A percentile compares a stretch with the other conserved stretches of the same genome.
Conservation (phyloP, 495 filamentous ascomycete genomes). For the Xanthoparmelia taractica region DNA sequence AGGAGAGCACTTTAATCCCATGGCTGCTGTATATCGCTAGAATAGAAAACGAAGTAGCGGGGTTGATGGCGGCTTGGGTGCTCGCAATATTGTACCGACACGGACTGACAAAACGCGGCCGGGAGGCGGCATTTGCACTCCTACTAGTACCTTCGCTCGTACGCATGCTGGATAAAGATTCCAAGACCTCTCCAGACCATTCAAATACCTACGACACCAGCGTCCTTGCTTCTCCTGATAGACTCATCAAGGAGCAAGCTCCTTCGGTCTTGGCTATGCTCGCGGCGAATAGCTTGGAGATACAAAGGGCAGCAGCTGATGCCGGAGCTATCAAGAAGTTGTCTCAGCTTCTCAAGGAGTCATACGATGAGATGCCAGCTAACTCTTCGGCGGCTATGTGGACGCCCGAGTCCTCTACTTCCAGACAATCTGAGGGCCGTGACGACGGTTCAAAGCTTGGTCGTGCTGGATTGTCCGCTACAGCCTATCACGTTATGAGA, state of each 20-base stretch:
- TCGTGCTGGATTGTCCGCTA: conserved; percentile 51
- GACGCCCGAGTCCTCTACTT: conserved; percentile 22
- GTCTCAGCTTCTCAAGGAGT: conserved; percentile 69
- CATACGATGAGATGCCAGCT: conserved; percentile 42
- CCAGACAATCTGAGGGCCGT: conserved; percentile 5
- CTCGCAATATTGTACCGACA: conserved; percentile 68
- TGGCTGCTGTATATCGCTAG: conserved; percentile 73
- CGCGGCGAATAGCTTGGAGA: conserved; percentile 61
- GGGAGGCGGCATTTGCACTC: conserved; percentile 55
- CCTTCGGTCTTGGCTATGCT: conserved; percentile 69
- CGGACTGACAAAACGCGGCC: conserved; percentile 53
- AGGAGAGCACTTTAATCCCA: conserved; percentile 70
- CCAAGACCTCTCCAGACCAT: conserved; percentile 34
- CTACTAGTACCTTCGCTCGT: conserved; percentile 67
- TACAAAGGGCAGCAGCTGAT: conserved; percentile 79
- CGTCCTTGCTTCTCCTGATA: conserved; percentile 34
- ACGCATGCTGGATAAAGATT: conserved; percentile 57
- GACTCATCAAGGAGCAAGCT: conserved; percentile 56
- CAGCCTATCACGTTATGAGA: conserved; percentile 63
- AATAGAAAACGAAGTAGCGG: conserved; percentile 52
- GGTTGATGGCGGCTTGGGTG: conserved; percentile 72
- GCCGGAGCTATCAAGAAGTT: conserved; percentile 65
- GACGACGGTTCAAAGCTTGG: conserved; percentile 43
- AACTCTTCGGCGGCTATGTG: conserved; percentile 14
- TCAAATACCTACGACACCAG: conserved; percentile 36